Evolutionary conservation across 164 flowering plant genomes (phyloP).

Genomic region (Buxus sempervirens): DNA sequence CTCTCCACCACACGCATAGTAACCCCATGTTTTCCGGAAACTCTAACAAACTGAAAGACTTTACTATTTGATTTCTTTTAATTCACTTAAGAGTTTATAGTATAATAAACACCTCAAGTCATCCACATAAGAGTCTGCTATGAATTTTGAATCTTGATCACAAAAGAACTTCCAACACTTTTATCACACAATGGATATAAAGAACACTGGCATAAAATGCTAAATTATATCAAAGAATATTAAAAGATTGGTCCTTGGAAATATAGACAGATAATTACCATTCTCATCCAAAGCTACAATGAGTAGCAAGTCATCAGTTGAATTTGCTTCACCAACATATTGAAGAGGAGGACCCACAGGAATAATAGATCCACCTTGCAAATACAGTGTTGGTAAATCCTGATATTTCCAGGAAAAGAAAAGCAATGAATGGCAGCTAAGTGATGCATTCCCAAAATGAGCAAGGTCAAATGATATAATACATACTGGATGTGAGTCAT

Average conservation of each 20-base stretch:
- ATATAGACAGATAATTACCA: constrained; percentile 40
- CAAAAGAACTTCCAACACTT: too few species aligned
- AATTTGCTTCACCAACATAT: constrained; percentile 68
- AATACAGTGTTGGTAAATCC: constrained; percentile 83
- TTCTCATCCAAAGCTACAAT: constrained; percentile 74
- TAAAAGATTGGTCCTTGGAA: not conserved
- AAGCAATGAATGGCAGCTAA: not conserved
- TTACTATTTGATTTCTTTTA: too few species aligned
- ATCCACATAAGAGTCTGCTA: too few species aligned
- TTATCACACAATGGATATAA: too few species aligned
- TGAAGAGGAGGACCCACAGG: constrained; percentile 72
- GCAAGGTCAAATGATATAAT: not conserved
- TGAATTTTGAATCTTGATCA: too few species aligned
- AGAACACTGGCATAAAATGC: too few species aligned
- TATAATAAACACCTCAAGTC: too few species aligned
- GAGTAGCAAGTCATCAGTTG: constrained; percentile 67
- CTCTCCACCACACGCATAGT: too few species aligned
- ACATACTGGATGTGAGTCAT: constrained; percentile 86
- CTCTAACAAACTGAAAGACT: too few species aligned
- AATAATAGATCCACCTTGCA: constrained; percentile 85
- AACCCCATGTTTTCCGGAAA: too few species aligned
- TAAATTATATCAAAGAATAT: too few species aligned
- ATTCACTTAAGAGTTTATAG: too few species aligned
- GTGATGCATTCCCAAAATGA: constrained; percentile 1
- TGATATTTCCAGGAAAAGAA: constrained; percentile 23